Base-by-base conservation (phyloP, 345 rosid species). In the Aquilaria malaccensis region DNA sequence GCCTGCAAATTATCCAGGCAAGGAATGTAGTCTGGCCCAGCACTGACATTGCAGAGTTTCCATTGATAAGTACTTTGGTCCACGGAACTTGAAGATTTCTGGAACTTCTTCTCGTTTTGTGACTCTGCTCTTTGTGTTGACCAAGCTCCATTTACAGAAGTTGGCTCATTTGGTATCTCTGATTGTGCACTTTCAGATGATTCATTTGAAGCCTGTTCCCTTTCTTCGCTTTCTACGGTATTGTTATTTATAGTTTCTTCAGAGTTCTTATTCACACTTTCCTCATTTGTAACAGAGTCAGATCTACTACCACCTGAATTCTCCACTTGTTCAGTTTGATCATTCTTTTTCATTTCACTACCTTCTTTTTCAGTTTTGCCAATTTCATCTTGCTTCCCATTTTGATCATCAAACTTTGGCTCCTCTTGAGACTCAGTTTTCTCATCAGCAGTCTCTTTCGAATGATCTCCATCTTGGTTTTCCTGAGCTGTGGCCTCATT, bases 1-100 rank as follows among this genome's bases (percentile, higher is more conserved):
- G 75, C 81, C 72, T 80, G 76, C 85, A 67, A 80, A 64, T 90
- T 90, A 76, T 94, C 99, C 58, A 94, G 96, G 74, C 97, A 94
- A 68, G 97, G 99, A 70, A 94, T 88, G 83, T 83, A 90, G 70
- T 94, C 99, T 50, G 95, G 80, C 33, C 96, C 97, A 56, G 93
- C 88, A 58, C 91, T 86, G 55, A 80, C 75, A 69, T 94, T 94
- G 78, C 99, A 94, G 1, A 82, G 62, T 70, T 83, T 94, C 99
- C 99, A 90, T 51, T 60, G 52, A 55, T 80, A 76, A 43, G 51
- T 66, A 57, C 7, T 61, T 58, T 76, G 73, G 33, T 82, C 71
- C 55, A 70, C 73, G 33, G 75, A 72, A 47, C 63, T 45, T 14
- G 82, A 72, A 56, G 88, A 75, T 30, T 55, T 64, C 59, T 79